Evolutionary conservation across 2,329 filamentous ascomycete genomes (phyloP).

Genomic region (Colletotrichum salicis): DNA sequence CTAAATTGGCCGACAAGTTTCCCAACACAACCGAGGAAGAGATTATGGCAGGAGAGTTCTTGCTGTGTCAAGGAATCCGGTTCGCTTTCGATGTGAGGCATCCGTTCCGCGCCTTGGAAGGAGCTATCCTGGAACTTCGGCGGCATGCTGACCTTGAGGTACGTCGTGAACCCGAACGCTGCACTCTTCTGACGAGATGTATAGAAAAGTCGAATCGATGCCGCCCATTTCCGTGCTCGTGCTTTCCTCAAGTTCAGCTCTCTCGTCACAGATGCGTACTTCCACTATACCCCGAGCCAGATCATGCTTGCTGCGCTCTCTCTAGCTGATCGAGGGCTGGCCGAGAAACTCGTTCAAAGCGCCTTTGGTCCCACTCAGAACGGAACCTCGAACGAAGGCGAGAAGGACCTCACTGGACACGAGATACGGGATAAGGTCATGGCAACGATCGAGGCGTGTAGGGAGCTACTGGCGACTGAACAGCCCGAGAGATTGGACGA

Average conservation of each 20-base stretch:
- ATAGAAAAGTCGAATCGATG: slow-evolving; percentile 56
- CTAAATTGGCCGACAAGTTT: slow-evolving; percentile 74
- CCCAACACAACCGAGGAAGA: slow-evolving; percentile 79
- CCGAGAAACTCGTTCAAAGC: slow-evolving; percentile 58
- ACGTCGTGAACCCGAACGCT: slow-evolving; percentile 38
- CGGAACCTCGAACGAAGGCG: slow-evolving; percentile 10
- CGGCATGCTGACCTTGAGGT: slow-evolving; percentile 72
- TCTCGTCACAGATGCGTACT: slow-evolving; percentile 93
- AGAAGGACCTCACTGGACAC: slow-evolving; percentile 37
- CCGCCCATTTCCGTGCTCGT: slow-evolving; percentile 78
- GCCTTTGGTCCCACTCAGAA: slow-evolving; percentile 40
- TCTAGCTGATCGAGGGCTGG: slow-evolving; percentile 76
- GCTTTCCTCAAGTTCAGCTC: slow-evolving; percentile 82
- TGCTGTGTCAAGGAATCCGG: slow-evolving; percentile 89
- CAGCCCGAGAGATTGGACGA: slow-evolving; percentile 64
- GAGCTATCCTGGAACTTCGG: slow-evolving; percentile 83
- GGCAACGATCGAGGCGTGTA: slow-evolving; percentile 60
- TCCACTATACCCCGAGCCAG: slow-evolving; percentile 93
- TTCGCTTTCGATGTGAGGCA: slow-evolving; percentile 95
- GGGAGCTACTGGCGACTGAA: slow-evolving; percentile 65
- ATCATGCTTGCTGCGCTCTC: slow-evolving; percentile 88
- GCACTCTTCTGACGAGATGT: not conserved
- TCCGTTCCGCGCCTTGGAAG: slow-evolving; percentile 88
- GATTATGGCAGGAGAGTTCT: slow-evolving; percentile 90
- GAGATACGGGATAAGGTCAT: slow-evolving; percentile 60